phyloP scores from a whole-genome alignment of 2,329 filamentous ascomycete genomes.

The Plectosphaerella sp. region DNA sequence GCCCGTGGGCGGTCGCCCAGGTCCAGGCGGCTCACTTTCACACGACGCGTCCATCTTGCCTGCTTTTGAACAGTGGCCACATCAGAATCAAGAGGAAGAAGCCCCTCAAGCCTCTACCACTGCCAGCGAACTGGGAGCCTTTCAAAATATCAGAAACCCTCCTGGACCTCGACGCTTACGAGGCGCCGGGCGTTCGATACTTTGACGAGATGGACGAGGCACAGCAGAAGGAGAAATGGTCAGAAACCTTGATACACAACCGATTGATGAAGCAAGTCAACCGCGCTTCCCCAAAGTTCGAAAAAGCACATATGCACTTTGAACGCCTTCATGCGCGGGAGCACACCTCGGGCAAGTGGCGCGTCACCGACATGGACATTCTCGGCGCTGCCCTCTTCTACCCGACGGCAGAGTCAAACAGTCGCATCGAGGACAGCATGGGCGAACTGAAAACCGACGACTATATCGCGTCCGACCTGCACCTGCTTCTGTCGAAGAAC shows the following conservation, averaged over 20 bases:
- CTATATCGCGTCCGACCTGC: too few relatives aligned
- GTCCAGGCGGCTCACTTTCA: background rate
- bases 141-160: constrained; percentile 34
- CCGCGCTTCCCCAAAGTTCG: too few relatives aligned
- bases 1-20: background rate
- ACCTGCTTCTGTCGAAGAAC: too few relatives aligned
- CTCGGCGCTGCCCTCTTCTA: constrained; percentile 30
- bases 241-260: background rate
- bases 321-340: too few relatives aligned
- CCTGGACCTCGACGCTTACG: constrained; percentile 48
- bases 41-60: background rate
- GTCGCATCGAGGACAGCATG: too few relatives aligned
- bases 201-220: constrained; percentile 31
- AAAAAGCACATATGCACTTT: too few relatives aligned
- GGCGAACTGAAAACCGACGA: too few relatives aligned
- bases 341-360: constrained; percentile 21
- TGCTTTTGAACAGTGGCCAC: too few relatives aligned
- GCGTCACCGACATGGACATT: constrained; percentile 37
- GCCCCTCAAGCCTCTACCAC: background rate
- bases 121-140: constrained; percentile 3
- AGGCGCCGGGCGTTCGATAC: constrained; percentile 35
- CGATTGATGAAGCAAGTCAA: too few relatives aligned
- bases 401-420: too few relatives aligned
- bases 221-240: constrained; percentile 24
- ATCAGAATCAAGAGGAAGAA: background rate